phyloP scores from a whole-genome alignment of 768 basidiomycete species.

The Mycena rosella region DNA sequence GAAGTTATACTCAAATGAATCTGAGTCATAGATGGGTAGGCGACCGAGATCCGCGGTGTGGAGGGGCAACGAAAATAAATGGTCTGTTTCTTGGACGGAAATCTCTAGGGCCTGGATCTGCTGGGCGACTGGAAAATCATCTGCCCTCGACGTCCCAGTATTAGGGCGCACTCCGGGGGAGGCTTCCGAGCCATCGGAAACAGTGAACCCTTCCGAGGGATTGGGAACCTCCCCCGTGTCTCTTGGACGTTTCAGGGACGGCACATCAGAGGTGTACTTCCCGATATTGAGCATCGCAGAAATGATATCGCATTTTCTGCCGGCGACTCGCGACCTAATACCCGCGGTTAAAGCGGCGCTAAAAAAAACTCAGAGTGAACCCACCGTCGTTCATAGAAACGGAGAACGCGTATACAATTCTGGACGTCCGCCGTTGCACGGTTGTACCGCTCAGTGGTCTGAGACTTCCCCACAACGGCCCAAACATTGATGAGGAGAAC shows the following conservation, averaged over 20 bases:
- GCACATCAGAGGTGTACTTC: not conserved
- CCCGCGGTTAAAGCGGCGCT: no score
- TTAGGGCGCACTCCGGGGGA: not conserved
- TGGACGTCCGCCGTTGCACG: slow-evolving; percentile 53
- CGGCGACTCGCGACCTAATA: slow-evolving; percentile 25
- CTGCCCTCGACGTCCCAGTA: not conserved
- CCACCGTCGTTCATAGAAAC: not conserved
- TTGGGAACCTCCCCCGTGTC: not conserved
- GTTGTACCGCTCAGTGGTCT: slow-evolving; percentile 41
- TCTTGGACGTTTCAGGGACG: slow-evolving; percentile 15
- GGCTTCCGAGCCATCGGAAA: no score
- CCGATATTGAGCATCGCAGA: slow-evolving; percentile 24
- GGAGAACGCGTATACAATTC: slow-evolving; percentile 47
- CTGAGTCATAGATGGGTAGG: slow-evolving; percentile 9
- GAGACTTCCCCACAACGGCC: not conserved
- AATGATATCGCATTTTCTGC: slow-evolving; percentile 31
- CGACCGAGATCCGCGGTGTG: slow-evolving; percentile 23
- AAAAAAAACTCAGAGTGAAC: not conserved
- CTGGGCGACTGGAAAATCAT: not conserved
- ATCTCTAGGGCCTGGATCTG: slow-evolving; percentile 14
- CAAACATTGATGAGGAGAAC: not conserved
- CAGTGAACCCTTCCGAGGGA: not conserved
- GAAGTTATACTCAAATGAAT: slow-evolving; percentile 1
- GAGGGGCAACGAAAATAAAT: slow-evolving; percentile 24
- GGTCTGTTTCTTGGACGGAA: slow-evolving; percentile 9